phyloP scores from a whole-genome alignment of 352 stramenopile species.

The Sclerospora graminicola region DNA sequence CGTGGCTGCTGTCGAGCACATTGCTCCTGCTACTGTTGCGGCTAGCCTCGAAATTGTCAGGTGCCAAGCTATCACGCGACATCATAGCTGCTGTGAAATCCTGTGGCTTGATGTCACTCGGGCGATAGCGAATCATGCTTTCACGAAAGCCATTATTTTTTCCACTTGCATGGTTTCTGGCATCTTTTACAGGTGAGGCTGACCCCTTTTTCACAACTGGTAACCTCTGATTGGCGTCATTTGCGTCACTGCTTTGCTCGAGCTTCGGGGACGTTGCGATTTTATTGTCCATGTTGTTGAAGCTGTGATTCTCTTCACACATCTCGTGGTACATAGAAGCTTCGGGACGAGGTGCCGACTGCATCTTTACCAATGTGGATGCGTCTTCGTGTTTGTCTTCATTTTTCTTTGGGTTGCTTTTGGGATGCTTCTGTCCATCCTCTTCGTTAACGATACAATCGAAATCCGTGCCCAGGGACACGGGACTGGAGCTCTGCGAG shows the following conservation, averaged over 20 bases:
- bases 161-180: not conserved
- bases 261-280: conserved; percentile 11
- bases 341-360: conserved; percentile 2
- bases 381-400: conserved; percentile 19
- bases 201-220: no score
- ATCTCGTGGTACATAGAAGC: conserved; percentile 4
- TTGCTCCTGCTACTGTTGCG: conserved; percentile 18
- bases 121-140: conserved; percentile 64
- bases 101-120: conserved; percentile 43
- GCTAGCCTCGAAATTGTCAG: conserved; percentile 14
- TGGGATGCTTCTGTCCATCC: conserved; percentile 19
- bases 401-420: conserved; percentile 4
- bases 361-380: conserved; percentile 11
- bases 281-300: conserved; percentile 11
- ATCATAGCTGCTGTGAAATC: conserved; percentile 36
- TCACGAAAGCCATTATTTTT: conserved; percentile 31
- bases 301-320: conserved; percentile 1
- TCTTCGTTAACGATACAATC: conserved; percentile 20
- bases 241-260: conserved; percentile 22
- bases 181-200: conserved; percentile 2
- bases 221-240: conserved; percentile 4
- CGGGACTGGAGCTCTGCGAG: conserved; percentile 16
- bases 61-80: conserved; percentile 47
- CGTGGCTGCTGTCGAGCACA: conserved; percentile 15
- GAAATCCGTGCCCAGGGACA: conserved; percentile 16